Conservation (phyloP, 139 green algal genomes). For the Protoeuglena noctilucae region DNA sequence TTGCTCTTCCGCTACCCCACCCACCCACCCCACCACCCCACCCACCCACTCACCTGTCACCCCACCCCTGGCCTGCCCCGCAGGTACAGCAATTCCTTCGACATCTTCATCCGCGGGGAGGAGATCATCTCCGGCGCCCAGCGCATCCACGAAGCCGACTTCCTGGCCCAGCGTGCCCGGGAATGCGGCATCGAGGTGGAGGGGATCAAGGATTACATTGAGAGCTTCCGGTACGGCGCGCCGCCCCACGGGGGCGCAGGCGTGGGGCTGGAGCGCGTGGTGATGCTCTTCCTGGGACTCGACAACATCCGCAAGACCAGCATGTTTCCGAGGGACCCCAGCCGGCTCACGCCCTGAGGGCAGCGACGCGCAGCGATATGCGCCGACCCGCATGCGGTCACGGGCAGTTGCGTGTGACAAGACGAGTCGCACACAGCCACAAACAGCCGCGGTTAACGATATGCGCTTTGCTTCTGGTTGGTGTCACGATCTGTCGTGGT, state of each 20-base stretch:
- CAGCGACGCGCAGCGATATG: too few relatives aligned
- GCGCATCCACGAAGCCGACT: slow-evolving; percentile 77
- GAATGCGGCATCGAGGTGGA: slow-evolving; percentile 52
- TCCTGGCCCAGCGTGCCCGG: slow-evolving; percentile 61
- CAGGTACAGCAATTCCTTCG: slow-evolving; percentile 95
- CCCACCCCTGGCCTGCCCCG: too few relatives aligned
- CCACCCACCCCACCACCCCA: too few relatives aligned
- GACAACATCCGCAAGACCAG: slow-evolving; percentile 96
- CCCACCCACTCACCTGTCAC: too few relatives aligned
- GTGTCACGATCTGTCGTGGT: too few relatives aligned
- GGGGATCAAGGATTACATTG: slow-evolving; percentile 81
- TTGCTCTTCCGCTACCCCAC: too few relatives aligned
- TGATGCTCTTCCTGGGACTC: slow-evolving; percentile 94
- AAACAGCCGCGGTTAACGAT: too few relatives aligned
- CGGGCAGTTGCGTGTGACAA: too few relatives aligned
- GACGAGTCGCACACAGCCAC: too few relatives aligned
- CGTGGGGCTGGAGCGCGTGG: slow-evolving; percentile 82
- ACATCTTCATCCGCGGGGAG: slow-evolving; percentile 97
- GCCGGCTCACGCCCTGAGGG: slow-evolving; percentile 71
- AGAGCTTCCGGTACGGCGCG: slow-evolving; percentile 84
- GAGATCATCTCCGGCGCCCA: slow-evolving; percentile 96
- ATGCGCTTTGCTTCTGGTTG: too few relatives aligned
- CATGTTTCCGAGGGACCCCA: slow-evolving; percentile 93
- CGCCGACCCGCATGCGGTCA: too few relatives aligned
- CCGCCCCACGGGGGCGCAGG: slow-evolving; percentile 77